phyloP scores from a whole-genome alignment of 2,329 filamentous ascomycete species.

The Ophiostoma himal-ulmi region DNA sequence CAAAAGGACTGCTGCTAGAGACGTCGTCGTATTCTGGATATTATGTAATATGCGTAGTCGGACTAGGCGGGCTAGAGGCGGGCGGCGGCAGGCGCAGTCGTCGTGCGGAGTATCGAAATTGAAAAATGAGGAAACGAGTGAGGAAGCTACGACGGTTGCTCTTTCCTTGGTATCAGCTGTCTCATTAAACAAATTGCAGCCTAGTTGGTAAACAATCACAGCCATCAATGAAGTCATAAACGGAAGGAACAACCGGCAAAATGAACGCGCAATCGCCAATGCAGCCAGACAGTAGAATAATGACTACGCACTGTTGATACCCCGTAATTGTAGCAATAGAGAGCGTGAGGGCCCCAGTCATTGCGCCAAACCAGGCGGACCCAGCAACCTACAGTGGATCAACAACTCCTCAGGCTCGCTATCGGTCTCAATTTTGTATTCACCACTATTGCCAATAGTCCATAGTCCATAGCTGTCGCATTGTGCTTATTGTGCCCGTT shows the following conservation, averaged over 20 bases:
- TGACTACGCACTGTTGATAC: background rate
- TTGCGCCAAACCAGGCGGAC: background rate
- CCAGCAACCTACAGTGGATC: background rate
- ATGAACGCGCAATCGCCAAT: slow-evolving; percentile 4
- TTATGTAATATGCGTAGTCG: slow-evolving; percentile 7
- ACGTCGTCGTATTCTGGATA: slow-evolving; percentile 3
- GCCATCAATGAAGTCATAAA: background rate
- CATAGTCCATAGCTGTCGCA: background rate
- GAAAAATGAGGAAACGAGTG: background rate
- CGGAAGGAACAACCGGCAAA: background rate
- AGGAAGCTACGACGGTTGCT: background rate
- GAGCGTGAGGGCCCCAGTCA: background rate
- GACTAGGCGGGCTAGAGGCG: slow-evolving; percentile 6
- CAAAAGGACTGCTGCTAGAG: background rate
- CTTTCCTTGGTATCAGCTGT: background rate
- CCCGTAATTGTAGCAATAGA: background rate
- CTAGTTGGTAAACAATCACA: background rate
- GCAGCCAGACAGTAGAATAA: background rate
- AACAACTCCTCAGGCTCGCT: slow-evolving; percentile 1
- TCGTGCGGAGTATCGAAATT: background rate
- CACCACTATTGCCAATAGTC: background rate
- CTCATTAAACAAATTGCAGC: background rate
- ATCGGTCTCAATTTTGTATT: background rate
- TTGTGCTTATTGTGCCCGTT: background rate
- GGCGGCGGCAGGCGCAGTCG: slow-evolving; percentile 11